A percentile compares a stretch with the other conserved stretches of the same genome.
These are phyloP conservation scores for Lathyrus tuberosus DNA, from an alignment of 306 rosid genomes.

Conservation along the genomic window DNA sequence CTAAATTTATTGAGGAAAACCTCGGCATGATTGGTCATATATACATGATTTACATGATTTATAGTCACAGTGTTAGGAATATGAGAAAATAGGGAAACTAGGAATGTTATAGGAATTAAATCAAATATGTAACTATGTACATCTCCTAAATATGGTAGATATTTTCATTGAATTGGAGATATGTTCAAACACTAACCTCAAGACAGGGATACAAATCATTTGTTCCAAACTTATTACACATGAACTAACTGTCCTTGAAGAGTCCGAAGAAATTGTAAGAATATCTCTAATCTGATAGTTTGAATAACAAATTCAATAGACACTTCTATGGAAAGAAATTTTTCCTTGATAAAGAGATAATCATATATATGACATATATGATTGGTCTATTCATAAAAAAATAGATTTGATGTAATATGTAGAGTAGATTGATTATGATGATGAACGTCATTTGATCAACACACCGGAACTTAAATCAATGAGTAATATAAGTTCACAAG, in stretches of 20 bases:
- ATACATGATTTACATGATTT: neutral
- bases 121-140: neutral
- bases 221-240: neutral
- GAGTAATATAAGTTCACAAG: neutral
- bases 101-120: neutral
- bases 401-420: conserved; percentile 4
- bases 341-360: neutral
- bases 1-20: too few relatives aligned
- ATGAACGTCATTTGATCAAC: neutral
- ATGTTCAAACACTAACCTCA: neutral
- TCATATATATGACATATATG: neutral
- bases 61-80: neutral
- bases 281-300: neutral
- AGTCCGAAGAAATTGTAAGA: neutral
- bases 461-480: neutral
- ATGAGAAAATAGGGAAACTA: neutral
- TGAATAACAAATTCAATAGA: neutral
- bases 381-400: neutral
- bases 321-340: neutral
- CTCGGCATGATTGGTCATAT: neutral
- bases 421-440: neutral
- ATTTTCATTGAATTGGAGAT: neutral
- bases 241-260: neutral
- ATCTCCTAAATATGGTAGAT: neutral
- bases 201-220: neutral